These are phyloP conservation scores for Quercus variabilis DNA, from an alignment of 306 rosid species.

Conservation along the genomic window DNA sequence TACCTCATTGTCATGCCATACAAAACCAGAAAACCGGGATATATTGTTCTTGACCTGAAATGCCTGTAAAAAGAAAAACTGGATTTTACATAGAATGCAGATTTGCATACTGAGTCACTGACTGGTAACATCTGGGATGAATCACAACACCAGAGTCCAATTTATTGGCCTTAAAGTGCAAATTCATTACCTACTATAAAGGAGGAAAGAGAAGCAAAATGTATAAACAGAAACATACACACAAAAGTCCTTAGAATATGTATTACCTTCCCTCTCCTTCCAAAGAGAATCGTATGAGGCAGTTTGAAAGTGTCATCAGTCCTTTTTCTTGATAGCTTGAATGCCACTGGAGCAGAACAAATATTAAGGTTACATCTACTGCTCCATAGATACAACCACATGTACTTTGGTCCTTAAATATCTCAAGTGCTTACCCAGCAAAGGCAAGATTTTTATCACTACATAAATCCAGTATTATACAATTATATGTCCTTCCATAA, in stretches of 20 bases:
- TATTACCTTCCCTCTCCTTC: constrained; percentile 95
- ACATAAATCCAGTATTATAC: background rate
- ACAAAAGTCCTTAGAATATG: constrained; percentile 16
- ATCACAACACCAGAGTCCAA: background rate
- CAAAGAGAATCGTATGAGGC: constrained; percentile 86
- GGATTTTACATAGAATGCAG: constrained; percentile 16
- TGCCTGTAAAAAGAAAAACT: constrained; percentile 56
- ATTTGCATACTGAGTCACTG: background rate
- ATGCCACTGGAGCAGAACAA: constrained; percentile 63
- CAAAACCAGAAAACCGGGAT: constrained; percentile 94
- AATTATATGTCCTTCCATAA: background rate
- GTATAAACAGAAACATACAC: background rate
- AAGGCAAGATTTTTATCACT: background rate
- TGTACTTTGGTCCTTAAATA: background rate
- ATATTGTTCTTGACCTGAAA: constrained; percentile 82
- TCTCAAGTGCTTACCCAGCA: background rate
- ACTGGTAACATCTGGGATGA: background rate
- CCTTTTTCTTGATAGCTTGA: constrained; percentile 80
- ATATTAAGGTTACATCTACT: constrained; percentile 13
- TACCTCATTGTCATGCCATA: constrained; percentile 90
- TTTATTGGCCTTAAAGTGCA: background rate
- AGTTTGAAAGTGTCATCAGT: constrained; percentile 76
- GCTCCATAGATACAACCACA: constrained; percentile 9
- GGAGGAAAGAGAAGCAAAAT: background rate
- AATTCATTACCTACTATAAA: constrained; percentile 4